These are phyloP conservation scores for Sarocladium oryzae DNA, from an alignment of 2,329 filamentous ascomycete species.

Conservation along the genomic window DNA sequence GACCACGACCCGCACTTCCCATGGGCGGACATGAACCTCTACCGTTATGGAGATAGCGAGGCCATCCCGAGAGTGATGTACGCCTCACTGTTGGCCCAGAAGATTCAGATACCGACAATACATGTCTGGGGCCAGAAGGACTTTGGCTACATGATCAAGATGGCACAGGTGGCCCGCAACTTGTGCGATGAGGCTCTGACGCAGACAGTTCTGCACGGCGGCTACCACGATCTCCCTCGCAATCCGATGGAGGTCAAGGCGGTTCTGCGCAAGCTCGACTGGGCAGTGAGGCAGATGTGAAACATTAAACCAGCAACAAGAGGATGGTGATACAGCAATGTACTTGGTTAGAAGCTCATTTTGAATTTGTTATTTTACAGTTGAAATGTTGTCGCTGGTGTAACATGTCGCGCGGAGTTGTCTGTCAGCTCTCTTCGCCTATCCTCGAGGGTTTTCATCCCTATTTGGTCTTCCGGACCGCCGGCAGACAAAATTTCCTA, in stretches of 20 bases:
- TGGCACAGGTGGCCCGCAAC: conserved; percentile 5
- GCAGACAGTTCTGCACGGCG: conserved; percentile 2
- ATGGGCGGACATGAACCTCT: conserved; percentile 5
- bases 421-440: too few relatives aligned
- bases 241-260: conserved; percentile 5
- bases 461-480: too few relatives aligned
- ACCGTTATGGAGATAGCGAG: conserved; percentile 2
- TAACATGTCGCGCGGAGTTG: too few relatives aligned
- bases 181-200: conserved; percentile 1
- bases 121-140: conserved; percentile 8
- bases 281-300: conserved; percentile 1
- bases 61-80: conserved; percentile 5
- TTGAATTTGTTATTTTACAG: too few relatives aligned
- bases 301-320: too few relatives aligned
- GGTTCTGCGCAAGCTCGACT: conserved; percentile 3
- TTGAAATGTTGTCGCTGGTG: too few relatives aligned
- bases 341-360: too few relatives aligned
- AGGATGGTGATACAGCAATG: too few relatives aligned
- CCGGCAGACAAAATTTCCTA: not conserved
- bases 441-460: too few relatives aligned
- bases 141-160: conserved; percentile 6
- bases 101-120: conserved; percentile 7
- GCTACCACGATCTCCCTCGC: conserved; percentile 1
- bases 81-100: not conserved
- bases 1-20: not conserved